Evolutionary conservation across 192 early-diverging fungal species (phyloP).

Genomic region (Umbelopsis ramanniana): DNA sequence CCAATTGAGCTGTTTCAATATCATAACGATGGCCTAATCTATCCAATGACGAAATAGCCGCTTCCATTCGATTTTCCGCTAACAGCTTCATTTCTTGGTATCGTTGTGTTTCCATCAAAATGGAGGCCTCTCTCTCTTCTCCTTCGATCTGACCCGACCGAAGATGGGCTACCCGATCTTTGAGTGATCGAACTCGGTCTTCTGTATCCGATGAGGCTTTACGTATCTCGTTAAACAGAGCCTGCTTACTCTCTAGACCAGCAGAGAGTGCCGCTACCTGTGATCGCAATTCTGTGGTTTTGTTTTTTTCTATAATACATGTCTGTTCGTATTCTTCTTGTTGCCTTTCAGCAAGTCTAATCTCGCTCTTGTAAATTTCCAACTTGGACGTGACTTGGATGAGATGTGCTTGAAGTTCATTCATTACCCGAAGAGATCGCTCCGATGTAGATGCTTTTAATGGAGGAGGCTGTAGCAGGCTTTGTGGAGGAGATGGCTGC

Average conservation of each 20-base stretch:
- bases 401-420: constrained; percentile 13
- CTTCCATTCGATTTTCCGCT: not conserved
- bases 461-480: constrained; percentile 12
- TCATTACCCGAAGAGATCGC: constrained; percentile 11
- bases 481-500: constrained; percentile 9
- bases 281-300: constrained; percentile 3
- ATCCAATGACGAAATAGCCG: not conserved
- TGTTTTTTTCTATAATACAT: constrained; percentile 13
- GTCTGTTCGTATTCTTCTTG: constrained; percentile 6
- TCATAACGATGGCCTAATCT: not conserved
- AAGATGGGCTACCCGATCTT: not conserved
- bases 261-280: constrained; percentile 12
- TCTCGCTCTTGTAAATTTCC: constrained; percentile 6
- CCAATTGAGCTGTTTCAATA: constrained; percentile 1
- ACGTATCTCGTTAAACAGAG: constrained; percentile 7
- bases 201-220: constrained; percentile 4
- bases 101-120: constrained; percentile 4
- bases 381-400: not conserved
- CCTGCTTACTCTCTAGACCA: constrained; percentile 20
- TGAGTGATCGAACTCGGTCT: constrained; percentile 7
- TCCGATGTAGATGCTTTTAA: constrained; percentile 18
- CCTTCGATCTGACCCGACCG: constrained; percentile 9
- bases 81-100: not conserved
- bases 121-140: constrained; percentile 1
- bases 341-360: not conserved